Percentiles rank a stretch among this genome's conserved stretches.
Evolutionary conservation across 352 stramenopile genomes (phyloP).

Genomic region (Thalassiosira hispida): DNA sequence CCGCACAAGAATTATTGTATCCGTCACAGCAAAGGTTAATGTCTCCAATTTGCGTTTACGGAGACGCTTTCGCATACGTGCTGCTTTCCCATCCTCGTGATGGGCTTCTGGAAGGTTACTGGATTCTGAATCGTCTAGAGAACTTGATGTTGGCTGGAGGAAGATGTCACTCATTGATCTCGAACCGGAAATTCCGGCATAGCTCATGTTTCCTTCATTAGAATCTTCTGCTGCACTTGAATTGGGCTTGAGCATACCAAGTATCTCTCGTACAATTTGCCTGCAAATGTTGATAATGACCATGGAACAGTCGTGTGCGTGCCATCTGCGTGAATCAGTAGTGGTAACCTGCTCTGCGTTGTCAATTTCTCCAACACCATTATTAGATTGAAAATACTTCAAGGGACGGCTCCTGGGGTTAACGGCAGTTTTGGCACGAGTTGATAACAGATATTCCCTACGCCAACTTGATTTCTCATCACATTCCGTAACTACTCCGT

Average conservation of each 20-base stretch:
- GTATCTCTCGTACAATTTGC: conserved; percentile 79
- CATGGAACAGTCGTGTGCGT: conserved; percentile 80
- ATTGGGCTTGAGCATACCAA: conserved; percentile 67
- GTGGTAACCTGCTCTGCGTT: conserved; percentile 47
- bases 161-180: conserved; percentile 53
- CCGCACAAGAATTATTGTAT: conserved; percentile 85
- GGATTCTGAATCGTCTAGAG: conserved; percentile 38
- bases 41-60: conserved; percentile 41
- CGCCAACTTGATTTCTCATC: conserved; percentile 69
- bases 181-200: conserved; percentile 46
- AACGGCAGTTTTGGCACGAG: conserved; percentile 41
- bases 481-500: conserved; percentile 35
- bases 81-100: conserved; percentile 39
- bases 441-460: conserved; percentile 76
- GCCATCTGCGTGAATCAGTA: conserved; percentile 74
- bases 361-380: conserved; percentile 24
- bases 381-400: conserved; percentile 18
- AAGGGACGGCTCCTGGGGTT: conserved; percentile 39
- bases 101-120: conserved; percentile 11
- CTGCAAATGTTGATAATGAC: conserved; percentile 80
- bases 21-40: conserved; percentile 61
- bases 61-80: conserved; percentile 23
- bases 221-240: conserved; percentile 22
- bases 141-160: conserved; percentile 43
- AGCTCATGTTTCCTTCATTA: conserved; percentile 29